Conservation (phyloP, 495 filamentous ascomycete species). For the Aspergillus indologenus region DNA sequence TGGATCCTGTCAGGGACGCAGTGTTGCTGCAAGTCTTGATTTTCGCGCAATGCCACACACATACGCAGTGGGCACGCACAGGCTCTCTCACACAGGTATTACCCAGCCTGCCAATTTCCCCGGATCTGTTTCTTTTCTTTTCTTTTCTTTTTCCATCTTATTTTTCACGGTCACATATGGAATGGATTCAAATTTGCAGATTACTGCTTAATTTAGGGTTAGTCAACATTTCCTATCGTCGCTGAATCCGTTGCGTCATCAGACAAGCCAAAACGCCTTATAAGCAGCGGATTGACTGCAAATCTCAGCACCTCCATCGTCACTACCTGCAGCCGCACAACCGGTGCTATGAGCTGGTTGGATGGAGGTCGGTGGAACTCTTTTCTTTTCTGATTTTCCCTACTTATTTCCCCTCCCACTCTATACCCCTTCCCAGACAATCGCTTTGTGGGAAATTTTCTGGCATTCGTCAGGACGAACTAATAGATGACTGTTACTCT, state of each 20-base stretch:
- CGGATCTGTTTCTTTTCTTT: constrained; percentile 21
- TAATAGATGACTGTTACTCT: constrained; percentile 19
- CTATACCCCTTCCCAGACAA: constrained; percentile 11
- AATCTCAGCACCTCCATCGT: neutral
- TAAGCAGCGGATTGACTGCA: neutral
- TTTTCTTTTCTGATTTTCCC: constrained; percentile 13
- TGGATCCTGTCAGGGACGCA: constrained; percentile 22
- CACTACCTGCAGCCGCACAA: constrained; percentile 5
- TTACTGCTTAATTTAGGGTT: constrained; percentile 9
- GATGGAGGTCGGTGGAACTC: constrained; percentile 8
- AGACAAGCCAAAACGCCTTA: constrained; percentile 7
- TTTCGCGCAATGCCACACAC: constrained; percentile 25
- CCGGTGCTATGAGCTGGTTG: constrained; percentile 13
- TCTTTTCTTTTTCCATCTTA: too few species aligned
- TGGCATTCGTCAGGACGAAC: constrained; percentile 4
- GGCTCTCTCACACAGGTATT: constrained; percentile 15
- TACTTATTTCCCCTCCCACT: neutral
- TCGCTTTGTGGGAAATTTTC: constrained; percentile 16
- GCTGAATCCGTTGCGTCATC: constrained; percentile 2
- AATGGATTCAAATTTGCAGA: constrained; percentile 12
- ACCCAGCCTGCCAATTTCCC: constrained; percentile 17
- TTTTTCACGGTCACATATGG: constrained; percentile 13
- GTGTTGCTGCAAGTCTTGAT: constrained; percentile 17
- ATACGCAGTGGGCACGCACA: constrained; percentile 24
- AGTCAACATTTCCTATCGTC: constrained; percentile 6